A percentile compares a stretch with the other conserved stretches of the same genome.
phyloP scores from a whole-genome alignment of 2,329 filamentous ascomycete species.

The Graphilbum ipis-grandicollis region DNA sequence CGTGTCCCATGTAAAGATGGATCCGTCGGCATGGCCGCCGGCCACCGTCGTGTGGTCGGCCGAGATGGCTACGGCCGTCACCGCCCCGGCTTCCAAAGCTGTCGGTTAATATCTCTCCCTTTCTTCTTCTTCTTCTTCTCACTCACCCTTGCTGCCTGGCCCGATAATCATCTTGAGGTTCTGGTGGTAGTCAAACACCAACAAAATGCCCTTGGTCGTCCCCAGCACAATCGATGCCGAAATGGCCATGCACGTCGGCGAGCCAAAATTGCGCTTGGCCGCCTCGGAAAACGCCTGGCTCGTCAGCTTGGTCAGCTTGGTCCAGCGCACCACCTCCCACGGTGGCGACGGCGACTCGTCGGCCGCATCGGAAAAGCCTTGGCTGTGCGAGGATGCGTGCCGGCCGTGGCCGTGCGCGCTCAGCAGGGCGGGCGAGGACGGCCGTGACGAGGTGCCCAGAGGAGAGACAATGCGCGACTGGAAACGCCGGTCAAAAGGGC shows the following conservation, averaged over 20 bases:
- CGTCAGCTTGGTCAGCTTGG: constrained; percentile 75
- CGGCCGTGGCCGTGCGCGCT: constrained; percentile 42
- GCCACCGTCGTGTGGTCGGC: constrained; percentile 88
- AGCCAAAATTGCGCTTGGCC: constrained; percentile 81
- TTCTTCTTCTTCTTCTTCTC: neutral
- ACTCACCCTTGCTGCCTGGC: constrained; percentile 69
- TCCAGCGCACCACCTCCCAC: constrained; percentile 97
- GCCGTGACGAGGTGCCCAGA: constrained; percentile 31
- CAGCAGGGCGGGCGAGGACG: constrained; percentile 37
- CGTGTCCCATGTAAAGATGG: constrained; percentile 95
- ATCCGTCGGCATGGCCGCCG: constrained; percentile 73
- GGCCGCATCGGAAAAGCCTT: too few species aligned
- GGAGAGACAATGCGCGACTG: constrained; percentile 62
- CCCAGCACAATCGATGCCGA: constrained; percentile 80
- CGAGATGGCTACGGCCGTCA: constrained; percentile 78
- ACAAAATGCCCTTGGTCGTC: constrained; percentile 82
- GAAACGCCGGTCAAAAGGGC: constrained; percentile 89
- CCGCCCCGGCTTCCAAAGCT: constrained; percentile 79
- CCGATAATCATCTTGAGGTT: constrained; percentile 88
- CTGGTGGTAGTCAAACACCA: constrained; percentile 96
- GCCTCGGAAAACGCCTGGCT: constrained; percentile 82
- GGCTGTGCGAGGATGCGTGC: too few species aligned
- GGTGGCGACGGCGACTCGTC: constrained; percentile 39
- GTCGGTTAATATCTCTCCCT: constrained; percentile 2
- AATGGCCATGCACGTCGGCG: constrained; percentile 75